Base-by-base conservation (phyloP, 2,329 filamentous ascomycete species). In the Ascochyta pisi region DNA sequence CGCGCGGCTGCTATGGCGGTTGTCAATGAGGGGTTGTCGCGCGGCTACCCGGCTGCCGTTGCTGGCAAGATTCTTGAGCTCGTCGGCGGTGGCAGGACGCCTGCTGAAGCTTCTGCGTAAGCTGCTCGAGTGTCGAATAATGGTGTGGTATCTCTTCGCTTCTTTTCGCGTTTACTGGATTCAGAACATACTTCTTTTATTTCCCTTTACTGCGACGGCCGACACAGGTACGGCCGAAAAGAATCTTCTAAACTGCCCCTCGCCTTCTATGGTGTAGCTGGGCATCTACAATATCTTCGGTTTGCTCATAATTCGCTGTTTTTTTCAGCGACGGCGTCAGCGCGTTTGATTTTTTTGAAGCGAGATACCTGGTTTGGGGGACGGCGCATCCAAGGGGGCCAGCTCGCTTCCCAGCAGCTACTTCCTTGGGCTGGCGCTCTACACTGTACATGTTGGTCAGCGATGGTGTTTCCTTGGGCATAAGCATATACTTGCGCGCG, bases 31-130 rank as follows among this genome's bases (percentile, higher is more conserved):
- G 97, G 97, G 85, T 82, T 97, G 33, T 88, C 87, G 42, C 86
- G 95, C 54, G 93, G 93, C 35, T 99, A 98, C 72, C 95, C 95
- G 42, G 86, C 86, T 60, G 94, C 95, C 5, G 95, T 99, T 13
- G 90, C 93, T 40, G 91, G 90, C 78, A 98, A 97, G 83, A 93
- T 98, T 58, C 83, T 95, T 38, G 95, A 97, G 77, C 84, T 99
- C 50, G 87, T 99, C 6, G 73, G 73, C 29, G 74, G 74, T 50
- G 73, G 74, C 31, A 62, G 70, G 40, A 57, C 66, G 24, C 40
- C 63, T 51, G 65, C 54, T 57, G 66, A 70, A 49, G 58, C 61
- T 33, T 50, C 50, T 58, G 60, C 54, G 39, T 68, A 62, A 51
- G 24, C 24, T 15, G 23, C 10, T 26, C 41, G 24, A 26, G 42